Base-by-base conservation (phyloP, 2,329 filamentous ascomycete genomes). In the Dryadomyces quercivorus region DNA sequence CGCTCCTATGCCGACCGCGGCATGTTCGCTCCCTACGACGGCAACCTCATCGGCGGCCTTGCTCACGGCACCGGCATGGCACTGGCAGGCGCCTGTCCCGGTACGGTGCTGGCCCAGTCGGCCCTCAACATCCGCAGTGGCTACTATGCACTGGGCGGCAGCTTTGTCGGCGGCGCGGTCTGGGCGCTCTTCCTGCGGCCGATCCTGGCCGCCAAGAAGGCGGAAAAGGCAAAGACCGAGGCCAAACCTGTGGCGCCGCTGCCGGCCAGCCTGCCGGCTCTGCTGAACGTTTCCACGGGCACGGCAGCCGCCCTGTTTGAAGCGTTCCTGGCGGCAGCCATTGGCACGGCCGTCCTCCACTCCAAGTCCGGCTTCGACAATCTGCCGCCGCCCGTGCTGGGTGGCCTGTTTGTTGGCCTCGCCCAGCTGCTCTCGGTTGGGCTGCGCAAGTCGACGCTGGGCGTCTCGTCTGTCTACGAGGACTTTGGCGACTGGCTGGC, bases 41-140 rank as follows among this genome's bases (percentile, higher is more conserved):
- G 81, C 55, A 86, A 87, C 63, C 66, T 85, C 49, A 60, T 85
- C 59, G 84, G 84, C 54, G 84, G 83, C 5, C 62, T 72, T 16
- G 66, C 85, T 2, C 73, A 84, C 26, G 83, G 84, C 40, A 64
- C 75, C n/a, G 84, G 84, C 54, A 85, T 86, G 82, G 74, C 79
- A 6, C 67, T 85, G 16, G 77, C 81, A 0, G 82, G 81, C 9
- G 77, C 82, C 0, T 86, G 83, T 56, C 81, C 84, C 0, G 84
- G 84, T 0, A 84, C 81, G 0, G 73, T 85, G 6, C 73, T 84
- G 50, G 75, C 77, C 0, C 83, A 87, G 65, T 61, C 80, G 12
- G 81, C 75, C 2, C 68, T 74, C 13, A 75, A 78, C 1, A 68
- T 82, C 2, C 66, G 62, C 2, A 74, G 76, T 0, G 80, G 79